Evolutionary conservation across 2,329 filamentous ascomycete genomes (phyloP).

Genomic region (Colletotrichum kahawae): DNA sequence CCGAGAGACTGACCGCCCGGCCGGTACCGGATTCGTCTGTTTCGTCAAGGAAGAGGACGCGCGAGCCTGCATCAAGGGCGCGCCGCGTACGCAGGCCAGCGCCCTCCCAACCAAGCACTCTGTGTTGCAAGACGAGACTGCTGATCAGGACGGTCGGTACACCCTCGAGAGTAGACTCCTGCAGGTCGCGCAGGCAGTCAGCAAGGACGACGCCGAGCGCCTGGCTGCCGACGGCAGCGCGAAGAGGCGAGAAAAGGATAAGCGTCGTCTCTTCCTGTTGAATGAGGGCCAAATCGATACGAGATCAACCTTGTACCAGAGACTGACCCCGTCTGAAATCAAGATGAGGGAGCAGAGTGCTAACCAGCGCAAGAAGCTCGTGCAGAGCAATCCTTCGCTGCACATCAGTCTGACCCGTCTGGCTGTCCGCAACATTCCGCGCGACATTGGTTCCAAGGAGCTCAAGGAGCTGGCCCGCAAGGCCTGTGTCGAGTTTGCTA

Average conservation of each 20-base stretch:
- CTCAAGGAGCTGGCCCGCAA: conserved; percentile 90
- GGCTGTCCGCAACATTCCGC: conserved; percentile 89
- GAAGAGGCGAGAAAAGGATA: conserved; percentile 77
- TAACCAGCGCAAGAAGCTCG: conserved; percentile 86
- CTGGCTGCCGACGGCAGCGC: conserved; percentile 75
- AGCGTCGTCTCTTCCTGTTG: conserved; percentile 86
- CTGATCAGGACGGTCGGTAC: conserved; percentile 83
- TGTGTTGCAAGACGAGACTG: conserved; percentile 83
- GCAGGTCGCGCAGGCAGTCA: conserved; percentile 83
- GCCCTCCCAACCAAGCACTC: conserved; percentile 68
- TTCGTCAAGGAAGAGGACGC: conserved; percentile 82
- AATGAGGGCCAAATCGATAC: conserved; percentile 82
- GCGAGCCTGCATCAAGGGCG: conserved; percentile 74
- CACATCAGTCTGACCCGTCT: conserved; percentile 90
- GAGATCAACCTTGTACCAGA: conserved; percentile 78
- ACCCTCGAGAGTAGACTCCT: conserved; percentile 90
- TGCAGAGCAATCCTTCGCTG: conserved; percentile 88
- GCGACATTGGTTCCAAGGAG: conserved; percentile 81
- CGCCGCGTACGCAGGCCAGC: conserved; percentile 65
- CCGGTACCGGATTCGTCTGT: conserved; percentile 93
- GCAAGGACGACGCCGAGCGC: conserved; percentile 77
- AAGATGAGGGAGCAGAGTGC: conserved; percentile 88
- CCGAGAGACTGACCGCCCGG: conserved; percentile 80
- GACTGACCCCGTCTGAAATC: conserved; percentile 79
- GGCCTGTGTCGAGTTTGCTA: conserved; percentile 93